Evolutionary conservation across 306 rosid species (phyloP).

Genomic region (Argentina anserina): DNA sequence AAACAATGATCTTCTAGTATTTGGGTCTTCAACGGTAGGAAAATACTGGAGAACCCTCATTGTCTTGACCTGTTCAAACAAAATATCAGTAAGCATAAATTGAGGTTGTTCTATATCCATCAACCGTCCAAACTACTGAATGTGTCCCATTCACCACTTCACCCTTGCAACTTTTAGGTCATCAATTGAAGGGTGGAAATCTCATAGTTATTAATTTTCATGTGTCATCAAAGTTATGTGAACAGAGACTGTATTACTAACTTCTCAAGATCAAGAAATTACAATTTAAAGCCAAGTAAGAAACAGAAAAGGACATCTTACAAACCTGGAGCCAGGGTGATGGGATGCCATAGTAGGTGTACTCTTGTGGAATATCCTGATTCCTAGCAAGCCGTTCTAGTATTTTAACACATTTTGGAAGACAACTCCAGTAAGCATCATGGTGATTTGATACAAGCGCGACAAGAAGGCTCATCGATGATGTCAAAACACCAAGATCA

Average conservation of each 20-base stretch:
- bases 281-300: not conserved
- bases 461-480: slow-evolving; percentile 98
- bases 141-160: not conserved
- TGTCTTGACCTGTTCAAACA: slow-evolving; percentile 71
- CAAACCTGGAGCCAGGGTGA: slow-evolving; percentile 99
- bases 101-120: slow-evolving; percentile 7
- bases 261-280: not conserved
- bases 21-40: slow-evolving; percentile 96
- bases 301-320: slow-evolving; percentile 20
- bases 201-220: not conserved
- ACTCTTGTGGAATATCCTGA: slow-evolving; percentile 97
- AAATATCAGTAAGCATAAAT: slow-evolving; percentile 25
- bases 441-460: slow-evolving; percentile 89
- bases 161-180: not conserved
- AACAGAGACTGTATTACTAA: not conserved
- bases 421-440: slow-evolving; percentile 92
- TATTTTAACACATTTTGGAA: slow-evolving; percentile 91
- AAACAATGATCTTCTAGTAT: slow-evolving; percentile 92
- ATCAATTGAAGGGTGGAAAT: too few relatives aligned
- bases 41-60: slow-evolving; percentile 98
- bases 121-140: not conserved
- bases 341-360: slow-evolving; percentile 98
- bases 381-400: slow-evolving; percentile 97
- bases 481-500: slow-evolving; percentile 95
- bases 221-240: not conserved